Percentiles rank a stretch among this genome's conserved stretches.
phyloP scores from a whole-genome alignment of 495 filamentous ascomycete species.

The Sordaria brevicollis region DNA sequence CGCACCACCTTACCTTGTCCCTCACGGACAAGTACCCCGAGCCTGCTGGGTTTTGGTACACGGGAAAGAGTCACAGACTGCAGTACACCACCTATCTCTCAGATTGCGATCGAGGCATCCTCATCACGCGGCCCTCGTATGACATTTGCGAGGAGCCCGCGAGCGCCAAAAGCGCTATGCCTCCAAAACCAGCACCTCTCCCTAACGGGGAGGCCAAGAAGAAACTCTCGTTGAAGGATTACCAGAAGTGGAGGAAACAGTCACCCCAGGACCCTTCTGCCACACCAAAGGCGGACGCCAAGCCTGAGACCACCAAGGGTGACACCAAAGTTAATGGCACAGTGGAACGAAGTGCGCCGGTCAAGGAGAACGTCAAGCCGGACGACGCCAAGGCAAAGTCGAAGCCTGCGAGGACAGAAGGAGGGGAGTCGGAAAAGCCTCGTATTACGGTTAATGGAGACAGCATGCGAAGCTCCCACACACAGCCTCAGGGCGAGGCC shows the following conservation, averaged over 20 bases:
- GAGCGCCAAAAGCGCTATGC: conserved; percentile 11
- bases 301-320: conserved; percentile 6
- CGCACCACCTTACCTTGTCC: conserved; percentile 33
- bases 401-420: conserved; percentile 17
- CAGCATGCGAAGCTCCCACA: conserved; percentile 11
- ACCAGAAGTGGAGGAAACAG: conserved; percentile 32
- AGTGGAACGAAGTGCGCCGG: neutral
- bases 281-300: conserved; percentile 9
- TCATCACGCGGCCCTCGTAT: conserved; percentile 33
- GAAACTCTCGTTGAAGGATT: conserved; percentile 39
- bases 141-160: conserved; percentile 31
- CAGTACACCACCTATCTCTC: conserved; percentile 37
- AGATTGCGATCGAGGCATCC: conserved; percentile 36
- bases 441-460: conserved; percentile 19
- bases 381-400: conserved; percentile 11
- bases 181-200: conserved; percentile 12
- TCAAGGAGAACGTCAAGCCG: conserved; percentile 7
- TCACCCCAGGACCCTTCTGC: neutral
- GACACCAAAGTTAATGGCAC: conserved; percentile 1
- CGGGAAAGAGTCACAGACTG: conserved; percentile 21
- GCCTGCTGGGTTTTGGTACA: conserved; percentile 29
- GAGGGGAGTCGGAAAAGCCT: conserved; percentile 12
- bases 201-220: conserved; percentile 31
- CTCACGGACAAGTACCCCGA: conserved; percentile 25
- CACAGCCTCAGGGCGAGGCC: conserved; percentile 14